Base-by-base conservation (phyloP, 352 stramenopile genomes). In the Pythium volutum region DNA sequence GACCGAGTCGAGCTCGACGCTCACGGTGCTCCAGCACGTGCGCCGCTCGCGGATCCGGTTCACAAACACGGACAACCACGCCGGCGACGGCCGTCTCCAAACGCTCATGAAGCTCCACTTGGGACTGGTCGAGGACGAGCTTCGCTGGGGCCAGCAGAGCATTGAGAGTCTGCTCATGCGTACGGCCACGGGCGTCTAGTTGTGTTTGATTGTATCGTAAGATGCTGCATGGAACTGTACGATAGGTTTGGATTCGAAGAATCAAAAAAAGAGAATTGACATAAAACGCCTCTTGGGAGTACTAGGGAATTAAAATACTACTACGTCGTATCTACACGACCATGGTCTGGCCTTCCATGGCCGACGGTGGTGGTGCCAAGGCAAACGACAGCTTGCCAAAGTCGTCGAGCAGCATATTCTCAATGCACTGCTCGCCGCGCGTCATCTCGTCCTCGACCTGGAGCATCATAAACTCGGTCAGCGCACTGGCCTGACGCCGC, bases 381-480 rank as follows among this genome's bases (percentile, higher is more conserved):
- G 26, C 15, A 20, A 54, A 3, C 26, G 47, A 54, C 16, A 54
- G 10, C 7, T 38, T 23, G 8, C 47, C 27, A 25, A 62, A 48
- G 11, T 27, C 46, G 8, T 56, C 46, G 14, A 63, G 46, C 23
- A 63, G 36, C 45, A 50, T 56, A 25, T 56, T 56, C n/a, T 63
- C 46, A 3, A 63, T 31, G 23, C 14, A 23, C 20, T 63, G 56
- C 46, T 63, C 56, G n/a, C 31, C 46, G 4, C 45, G 46, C 33
- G 36, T 39, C 2, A 55, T 29, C n/a, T 63, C 56, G 36, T 63
- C 56, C 23, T 63, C 45, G 33, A 56, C 36, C 36, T 63, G 56
- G 33, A 51, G 26, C 53, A 59, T 59, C 22, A 63, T 34, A 29
- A 63, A 63, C 45, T 49, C 46, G 23, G 46, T 63, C 33, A 63